Evolutionary conservation across 2,329 filamentous ascomycete genomes (phyloP).

Genomic region (Botryosphaeria agaves): DNA sequence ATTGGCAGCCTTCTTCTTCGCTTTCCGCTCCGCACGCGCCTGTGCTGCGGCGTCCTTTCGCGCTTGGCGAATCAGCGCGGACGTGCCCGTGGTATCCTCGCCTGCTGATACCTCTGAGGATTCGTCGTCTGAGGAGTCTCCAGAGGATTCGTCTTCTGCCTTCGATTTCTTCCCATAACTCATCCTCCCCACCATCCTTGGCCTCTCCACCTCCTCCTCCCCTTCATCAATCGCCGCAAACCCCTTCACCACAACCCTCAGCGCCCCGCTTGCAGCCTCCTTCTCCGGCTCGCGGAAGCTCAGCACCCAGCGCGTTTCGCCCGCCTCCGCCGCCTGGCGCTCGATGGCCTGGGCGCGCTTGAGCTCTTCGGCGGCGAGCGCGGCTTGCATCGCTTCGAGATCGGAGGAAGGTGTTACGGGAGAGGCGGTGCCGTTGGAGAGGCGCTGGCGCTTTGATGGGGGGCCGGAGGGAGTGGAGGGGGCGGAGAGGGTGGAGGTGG

Average conservation of each 20-base stretch:
- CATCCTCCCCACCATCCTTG: conserved; percentile 22
- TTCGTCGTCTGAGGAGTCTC: conserved; percentile 7
- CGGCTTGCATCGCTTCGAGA: conserved; percentile 42
- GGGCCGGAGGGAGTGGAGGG: conserved; percentile 33
- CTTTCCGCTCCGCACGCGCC: conserved; percentile 24
- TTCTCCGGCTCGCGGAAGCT: conserved; percentile 30
- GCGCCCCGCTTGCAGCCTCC: conserved; percentile 20
- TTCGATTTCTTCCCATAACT: conserved; percentile 30
- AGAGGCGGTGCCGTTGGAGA: conserved; percentile 20
- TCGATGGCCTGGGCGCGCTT: conserved; percentile 41
- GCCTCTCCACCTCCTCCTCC: conserved; percentile 14
- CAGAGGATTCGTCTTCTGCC: conserved; percentile 16
- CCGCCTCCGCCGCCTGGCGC: conserved; percentile 41
- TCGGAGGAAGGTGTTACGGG: conserved; percentile 26
- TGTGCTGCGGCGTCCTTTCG: conserved; percentile 26
- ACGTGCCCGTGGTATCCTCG: conserved; percentile 22
- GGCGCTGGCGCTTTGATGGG: conserved; percentile 47
- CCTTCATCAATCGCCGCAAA: conserved; percentile 32
- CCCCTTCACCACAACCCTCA: conserved; percentile 42
- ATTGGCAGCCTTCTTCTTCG: conserved; percentile 31
- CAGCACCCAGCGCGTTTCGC: conserved; percentile 63
- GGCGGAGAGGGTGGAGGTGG: conserved; percentile 35
- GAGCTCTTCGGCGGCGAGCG: conserved; percentile 48
- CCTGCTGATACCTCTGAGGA: conserved; percentile 21
- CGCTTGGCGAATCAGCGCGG: conserved; percentile 25